Base-by-base conservation (phyloP, 257 asterid genomes). In the Striga asiatica region DNA sequence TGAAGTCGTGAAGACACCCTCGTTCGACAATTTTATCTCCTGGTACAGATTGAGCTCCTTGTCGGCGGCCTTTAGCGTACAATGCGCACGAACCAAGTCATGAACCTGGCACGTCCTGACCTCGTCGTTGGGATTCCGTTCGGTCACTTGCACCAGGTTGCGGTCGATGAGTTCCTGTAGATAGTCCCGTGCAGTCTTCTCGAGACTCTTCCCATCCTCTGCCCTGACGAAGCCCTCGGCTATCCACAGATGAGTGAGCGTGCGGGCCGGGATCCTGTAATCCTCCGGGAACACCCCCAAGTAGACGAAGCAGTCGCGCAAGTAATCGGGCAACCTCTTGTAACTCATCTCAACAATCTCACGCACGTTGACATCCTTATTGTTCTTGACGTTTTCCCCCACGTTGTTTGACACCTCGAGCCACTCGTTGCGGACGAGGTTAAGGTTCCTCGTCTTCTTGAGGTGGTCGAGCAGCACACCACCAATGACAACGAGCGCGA, bases 241-340 rank as follows among this genome's bases (percentile, higher is more conserved):
- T 0, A 81, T 73, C 89, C 89, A 78, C 61, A 81, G 32, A 0
- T 66, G 58, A 2, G 41, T 54, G 55, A 81, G 37, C 22, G 57
- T 75, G 76, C 76, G 66, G 5, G 60, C 69, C 0, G 74, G 68
- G 42, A 81, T 78, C 70, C 56, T 68, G 2, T 17, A 49, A 41
- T 74, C 85, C 51, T 66, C 70, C 0, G 78, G 82, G 54, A 77
- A 77, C 42, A 69, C 64, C 21, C 79, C 85, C 35, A 78, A 29
- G 54, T 75, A 78, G 8, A 81, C 63, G 24, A 81, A 81, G 50
- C 86, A 78, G 0, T 71, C 69, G 48, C 73, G 76, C 66, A 81
- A 24, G 61, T 66, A 50, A 13, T 66, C 25, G 37, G 86, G 74
- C 75, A 76, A 43, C 8, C 68, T 66, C 23, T 76, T 61, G 47